Conservation (phyloP, 176 grass and related monocot genomes). For the Zea mays region DNA sequence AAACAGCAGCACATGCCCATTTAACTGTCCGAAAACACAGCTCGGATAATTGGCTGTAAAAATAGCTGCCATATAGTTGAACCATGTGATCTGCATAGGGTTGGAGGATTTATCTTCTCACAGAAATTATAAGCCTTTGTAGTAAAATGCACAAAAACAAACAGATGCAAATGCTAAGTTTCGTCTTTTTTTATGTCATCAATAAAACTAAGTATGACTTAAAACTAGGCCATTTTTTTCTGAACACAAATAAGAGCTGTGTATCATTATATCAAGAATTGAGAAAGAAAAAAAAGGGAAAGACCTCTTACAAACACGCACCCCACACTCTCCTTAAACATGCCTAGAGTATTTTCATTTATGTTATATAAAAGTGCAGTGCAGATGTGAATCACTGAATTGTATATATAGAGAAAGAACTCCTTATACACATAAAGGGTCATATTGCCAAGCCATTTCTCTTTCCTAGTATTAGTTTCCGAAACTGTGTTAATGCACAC, state of each 20-base stretch:
- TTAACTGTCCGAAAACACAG: background rate
- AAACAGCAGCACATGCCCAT: slow-evolving; percentile 4
- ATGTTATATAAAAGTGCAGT: background rate
- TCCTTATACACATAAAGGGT: background rate
- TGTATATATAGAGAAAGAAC: background rate
- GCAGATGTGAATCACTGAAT: background rate
- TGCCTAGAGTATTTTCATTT: no score
- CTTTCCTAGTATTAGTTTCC: background rate
- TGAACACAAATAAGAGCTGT: background rate
- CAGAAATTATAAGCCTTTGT: background rate
- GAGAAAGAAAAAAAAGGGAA: background rate
- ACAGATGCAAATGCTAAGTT: background rate
- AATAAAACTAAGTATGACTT: background rate
- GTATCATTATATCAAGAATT: background rate
- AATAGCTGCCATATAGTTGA: background rate
- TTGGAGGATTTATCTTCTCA: background rate
- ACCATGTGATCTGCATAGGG: background rate
- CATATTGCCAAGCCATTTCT: background rate
- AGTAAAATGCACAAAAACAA: background rate
- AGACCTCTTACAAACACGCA: background rate
- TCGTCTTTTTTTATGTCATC: background rate
- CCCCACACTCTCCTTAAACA: no score
- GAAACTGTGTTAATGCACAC: background rate
- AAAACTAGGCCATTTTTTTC: background rate
- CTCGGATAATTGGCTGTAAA: background rate